phyloP scores from a whole-genome alignment of 2,329 filamentous ascomycete genomes.

The Colletotrichum sp. region DNA sequence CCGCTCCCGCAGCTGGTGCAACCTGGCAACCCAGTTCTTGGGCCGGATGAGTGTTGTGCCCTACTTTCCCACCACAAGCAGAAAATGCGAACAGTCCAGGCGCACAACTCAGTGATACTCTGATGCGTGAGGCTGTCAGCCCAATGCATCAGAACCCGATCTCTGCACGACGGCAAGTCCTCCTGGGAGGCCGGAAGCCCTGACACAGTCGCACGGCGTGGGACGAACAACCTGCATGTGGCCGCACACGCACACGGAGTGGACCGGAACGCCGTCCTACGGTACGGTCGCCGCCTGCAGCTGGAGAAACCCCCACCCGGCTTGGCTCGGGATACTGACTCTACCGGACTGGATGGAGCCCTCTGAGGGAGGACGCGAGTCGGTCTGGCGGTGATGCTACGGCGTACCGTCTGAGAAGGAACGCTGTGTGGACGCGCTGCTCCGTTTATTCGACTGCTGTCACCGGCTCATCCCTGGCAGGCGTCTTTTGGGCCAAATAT shows the following conservation, averaged over 20 bases:
- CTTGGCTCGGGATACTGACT: slow-evolving; percentile 3
- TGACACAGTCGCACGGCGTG: neutral
- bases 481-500: neutral
- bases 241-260: neutral
- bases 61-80: neutral
- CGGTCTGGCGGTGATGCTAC: neutral
- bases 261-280: neutral
- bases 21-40: slow-evolving; percentile 42
- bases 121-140: neutral
- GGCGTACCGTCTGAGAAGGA: neutral
- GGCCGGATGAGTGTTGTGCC: neutral
- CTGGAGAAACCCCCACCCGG: neutral
- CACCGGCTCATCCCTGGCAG: neutral
- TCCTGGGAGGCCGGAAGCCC: neutral
- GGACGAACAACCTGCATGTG: slow-evolving; percentile 14
- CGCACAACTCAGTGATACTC: neutral
- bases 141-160: neutral
- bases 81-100: neutral
- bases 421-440: neutral
- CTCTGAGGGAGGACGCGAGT: neutral
- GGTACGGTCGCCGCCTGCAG: neutral
- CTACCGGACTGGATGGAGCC: neutral
- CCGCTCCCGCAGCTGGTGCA: slow-evolving; percentile 42
- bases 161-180: neutral
- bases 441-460: neutral